Conservation (phyloP, 805 yeast species). For the Suhomyces pyralidae region DNA sequence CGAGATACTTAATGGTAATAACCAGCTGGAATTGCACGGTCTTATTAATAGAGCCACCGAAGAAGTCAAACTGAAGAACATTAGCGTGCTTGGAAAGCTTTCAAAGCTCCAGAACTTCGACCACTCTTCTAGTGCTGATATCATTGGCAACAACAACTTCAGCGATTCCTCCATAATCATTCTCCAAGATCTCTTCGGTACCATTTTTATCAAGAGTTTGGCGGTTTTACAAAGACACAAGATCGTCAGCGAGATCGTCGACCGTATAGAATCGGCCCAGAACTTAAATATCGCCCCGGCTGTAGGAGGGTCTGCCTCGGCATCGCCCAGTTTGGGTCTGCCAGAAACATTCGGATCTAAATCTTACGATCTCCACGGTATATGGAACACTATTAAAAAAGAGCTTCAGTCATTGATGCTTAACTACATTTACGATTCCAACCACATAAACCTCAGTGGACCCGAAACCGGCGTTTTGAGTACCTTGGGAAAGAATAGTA, state of each 20-base stretch:
- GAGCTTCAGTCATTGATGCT: constrained; percentile 32
- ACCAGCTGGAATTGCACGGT: constrained; percentile 60
- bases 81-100: constrained; percentile 29
- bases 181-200: constrained; percentile 67
- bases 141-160: constrained; percentile 25
- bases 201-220: constrained; percentile 61
- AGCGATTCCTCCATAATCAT: constrained; percentile 53
- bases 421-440: constrained; percentile 31
- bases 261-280: constrained; percentile 24
- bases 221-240: constrained; percentile 69
- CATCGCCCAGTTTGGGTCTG: neutral
- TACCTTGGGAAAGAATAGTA: constrained; percentile 8
- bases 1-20: constrained; percentile 50
- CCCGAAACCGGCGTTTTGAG: constrained; percentile 6
- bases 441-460: neutral
- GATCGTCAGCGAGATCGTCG: constrained; percentile 57
- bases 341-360: neutral
- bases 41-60: constrained; percentile 61
- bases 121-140: constrained; percentile 15
- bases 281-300: constrained; percentile 1
- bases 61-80: constrained; percentile 59
- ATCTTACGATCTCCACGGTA: constrained; percentile 16
- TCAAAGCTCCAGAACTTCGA: constrained; percentile 31
- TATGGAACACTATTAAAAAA: constrained; percentile 32
- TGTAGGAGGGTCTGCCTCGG: neutral